phyloP scores from a whole-genome alignment of 2,329 filamentous ascomycete genomes.

The Sporothrix globosa region DNA sequence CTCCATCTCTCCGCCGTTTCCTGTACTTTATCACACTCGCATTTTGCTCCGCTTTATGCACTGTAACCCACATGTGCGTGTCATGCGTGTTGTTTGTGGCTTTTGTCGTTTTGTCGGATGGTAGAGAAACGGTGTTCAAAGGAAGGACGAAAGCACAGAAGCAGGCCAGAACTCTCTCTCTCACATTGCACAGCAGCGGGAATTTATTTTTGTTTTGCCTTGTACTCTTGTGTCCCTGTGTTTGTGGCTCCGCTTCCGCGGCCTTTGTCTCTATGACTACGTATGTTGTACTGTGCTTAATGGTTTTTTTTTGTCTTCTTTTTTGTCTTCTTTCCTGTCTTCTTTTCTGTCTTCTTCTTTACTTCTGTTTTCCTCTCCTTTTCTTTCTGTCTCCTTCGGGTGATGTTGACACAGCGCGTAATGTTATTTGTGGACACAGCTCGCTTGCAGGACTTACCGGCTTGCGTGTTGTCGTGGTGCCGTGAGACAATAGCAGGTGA shows the following conservation, averaged over 20 bases:
- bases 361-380: no score
- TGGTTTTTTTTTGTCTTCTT: background rate
- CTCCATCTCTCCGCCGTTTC: background rate
- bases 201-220: background rate
- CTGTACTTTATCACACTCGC: background rate
- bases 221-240: background rate
- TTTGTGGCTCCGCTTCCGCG: background rate
- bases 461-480: background rate
- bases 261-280: background rate
- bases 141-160: background rate
- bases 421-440: no score
- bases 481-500: background rate
- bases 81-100: conserved; percentile 14
- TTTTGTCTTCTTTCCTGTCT: background rate
- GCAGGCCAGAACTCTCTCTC: background rate
- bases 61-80: conserved; percentile 24
- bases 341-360: background rate
- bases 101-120: conserved; percentile 11
- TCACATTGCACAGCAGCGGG: conserved; percentile 25
- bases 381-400: no score
- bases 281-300: background rate
- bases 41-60: background rate
- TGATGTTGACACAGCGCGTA: no score
- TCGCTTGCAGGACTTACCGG: background rate
- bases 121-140: background rate